Base-by-base conservation (phyloP, 2,329 filamentous ascomycete species). In the Elsinoe necatrix region DNA sequence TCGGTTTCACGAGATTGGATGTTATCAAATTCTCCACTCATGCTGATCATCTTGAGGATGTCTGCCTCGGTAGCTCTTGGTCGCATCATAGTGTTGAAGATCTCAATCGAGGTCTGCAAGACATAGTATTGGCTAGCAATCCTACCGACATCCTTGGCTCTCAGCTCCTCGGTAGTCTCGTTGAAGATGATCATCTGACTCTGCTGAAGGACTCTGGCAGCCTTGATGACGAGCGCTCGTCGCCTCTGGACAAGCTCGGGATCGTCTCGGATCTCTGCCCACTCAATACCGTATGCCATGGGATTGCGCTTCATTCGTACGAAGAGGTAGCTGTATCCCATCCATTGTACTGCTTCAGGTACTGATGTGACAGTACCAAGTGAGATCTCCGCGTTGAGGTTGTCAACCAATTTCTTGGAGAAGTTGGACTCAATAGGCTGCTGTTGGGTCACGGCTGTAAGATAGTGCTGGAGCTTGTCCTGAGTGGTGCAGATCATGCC, bases 101-200 rank as follows among this genome's bases (percentile, higher is more conserved):
- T 87, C 68, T 97, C 86, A 60, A 98, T 86, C 69, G 89, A 96
- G 12, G 86, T 87, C 66, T 98, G 91, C 48, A 95, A 78, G 50
- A 98, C 92, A 67, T 98, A 98, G 68, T 86, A 98, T 69, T 98
- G 92, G 69, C 92, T 97, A 14, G 93, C 93, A 68, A 98, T 98
- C 14, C 93, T 85, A 2, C 93, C 93, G 52, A 97, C 86, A 65
- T 98, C 92, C 69, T 98, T 98, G 59, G 90, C 87, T 58, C 89
- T 84, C 7, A 98, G 80, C 65, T 96, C 92, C 63, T 96, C 92
- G 0, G 92, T 98, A 16, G 78, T 82, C 67, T 97, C 93, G 63
- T 98, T 96, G 76, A 92, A 98, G 57, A 98, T 93, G 65, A 98
- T 93, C 95, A 98, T 98, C 72, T 98, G 93, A 63, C 89, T 95